These are phyloP conservation scores for Epichloe sylvatica DNA, from an alignment of 2,329 filamentous ascomycete genomes.

Conservation along the genomic window DNA sequence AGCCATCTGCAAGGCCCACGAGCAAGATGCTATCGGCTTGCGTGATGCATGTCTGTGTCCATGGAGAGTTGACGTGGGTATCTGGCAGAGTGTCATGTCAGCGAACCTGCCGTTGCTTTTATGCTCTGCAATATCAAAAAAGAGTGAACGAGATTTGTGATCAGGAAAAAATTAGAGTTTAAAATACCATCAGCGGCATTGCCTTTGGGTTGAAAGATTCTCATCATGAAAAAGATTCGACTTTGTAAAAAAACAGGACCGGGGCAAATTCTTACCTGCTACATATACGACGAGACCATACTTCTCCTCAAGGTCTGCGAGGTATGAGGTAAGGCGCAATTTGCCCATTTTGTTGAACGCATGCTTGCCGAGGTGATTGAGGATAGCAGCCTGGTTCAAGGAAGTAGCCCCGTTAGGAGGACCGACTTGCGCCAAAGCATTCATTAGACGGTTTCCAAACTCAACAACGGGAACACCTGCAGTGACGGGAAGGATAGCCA, in stretches of 20 bases:
- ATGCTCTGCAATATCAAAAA: constrained; percentile 3
- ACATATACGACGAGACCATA: constrained; percentile 92
- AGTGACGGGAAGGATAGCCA: constrained; percentile 82
- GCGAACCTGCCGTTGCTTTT: constrained; percentile 6
- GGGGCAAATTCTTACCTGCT: constrained; percentile 42
- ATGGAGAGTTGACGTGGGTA: constrained; percentile 91
- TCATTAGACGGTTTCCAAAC: constrained; percentile 79
- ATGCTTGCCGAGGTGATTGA: constrained; percentile 89
- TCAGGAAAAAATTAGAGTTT: constrained; percentile 61
- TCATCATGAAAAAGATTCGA: constrained; percentile 31
- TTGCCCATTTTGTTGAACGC: constrained; percentile 98
- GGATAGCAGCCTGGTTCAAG: constrained; percentile 81
- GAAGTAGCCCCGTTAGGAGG: constrained; percentile 81
- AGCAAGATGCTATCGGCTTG: constrained; percentile 94
- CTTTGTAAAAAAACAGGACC: background rate
- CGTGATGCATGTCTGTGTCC: constrained; percentile 95
- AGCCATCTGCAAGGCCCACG: constrained; percentile 80
- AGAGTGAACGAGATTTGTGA: constrained; percentile 2
- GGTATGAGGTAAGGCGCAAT: constrained; percentile 84
- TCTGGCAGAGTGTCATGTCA: constrained; percentile 37
- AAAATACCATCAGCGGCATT: constrained; percentile 39
- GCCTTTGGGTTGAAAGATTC: constrained; percentile 34
- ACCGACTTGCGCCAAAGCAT: constrained; percentile 77
- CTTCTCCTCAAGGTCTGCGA: constrained; percentile 93
- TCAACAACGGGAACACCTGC: constrained; percentile 87